These are phyloP conservation scores for Protostelium mycophagum DNA, from an alignment of 78 protist genomes.

Conservation along the genomic window DNA sequence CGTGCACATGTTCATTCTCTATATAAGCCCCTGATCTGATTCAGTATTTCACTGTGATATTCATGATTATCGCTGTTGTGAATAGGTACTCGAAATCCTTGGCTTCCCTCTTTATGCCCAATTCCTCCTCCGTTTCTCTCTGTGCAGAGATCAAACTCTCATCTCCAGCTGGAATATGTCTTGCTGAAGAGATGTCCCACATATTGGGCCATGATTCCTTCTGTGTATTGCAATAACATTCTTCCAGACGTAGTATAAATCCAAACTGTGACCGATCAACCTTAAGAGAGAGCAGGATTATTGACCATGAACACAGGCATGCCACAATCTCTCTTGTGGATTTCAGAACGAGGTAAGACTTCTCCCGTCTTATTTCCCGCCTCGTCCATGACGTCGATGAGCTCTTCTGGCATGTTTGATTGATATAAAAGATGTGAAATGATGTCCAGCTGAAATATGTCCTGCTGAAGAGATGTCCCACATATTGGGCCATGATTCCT, in stretches of 20 bases:
- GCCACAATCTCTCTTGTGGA: background rate
- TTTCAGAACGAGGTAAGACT: background rate
- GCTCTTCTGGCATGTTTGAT: background rate
- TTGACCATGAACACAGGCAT: background rate
- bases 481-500: background rate
- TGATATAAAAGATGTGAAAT: no score
- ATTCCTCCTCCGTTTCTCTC: background rate
- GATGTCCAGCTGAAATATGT: no score
- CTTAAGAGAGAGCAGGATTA: no score
- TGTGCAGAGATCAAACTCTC: background rate
- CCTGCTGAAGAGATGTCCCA: background rate
- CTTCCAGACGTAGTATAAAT: background rate
- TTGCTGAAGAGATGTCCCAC: background rate
- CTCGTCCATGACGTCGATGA: background rate
- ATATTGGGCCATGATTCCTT: background rate
- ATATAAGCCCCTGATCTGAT: background rate
- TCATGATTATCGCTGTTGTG: background rate
- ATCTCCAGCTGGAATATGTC: background rate
- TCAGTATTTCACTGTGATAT: background rate
- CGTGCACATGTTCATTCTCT: background rate
- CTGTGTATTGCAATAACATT: background rate
- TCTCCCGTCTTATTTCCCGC: background rate
- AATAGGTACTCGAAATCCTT: background rate
- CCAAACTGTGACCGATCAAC: background rate
- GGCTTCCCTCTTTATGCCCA: background rate